Base-by-base conservation (phyloP, 768 basidiomycete genomes). In the Kwoniella shandongensis region DNA sequence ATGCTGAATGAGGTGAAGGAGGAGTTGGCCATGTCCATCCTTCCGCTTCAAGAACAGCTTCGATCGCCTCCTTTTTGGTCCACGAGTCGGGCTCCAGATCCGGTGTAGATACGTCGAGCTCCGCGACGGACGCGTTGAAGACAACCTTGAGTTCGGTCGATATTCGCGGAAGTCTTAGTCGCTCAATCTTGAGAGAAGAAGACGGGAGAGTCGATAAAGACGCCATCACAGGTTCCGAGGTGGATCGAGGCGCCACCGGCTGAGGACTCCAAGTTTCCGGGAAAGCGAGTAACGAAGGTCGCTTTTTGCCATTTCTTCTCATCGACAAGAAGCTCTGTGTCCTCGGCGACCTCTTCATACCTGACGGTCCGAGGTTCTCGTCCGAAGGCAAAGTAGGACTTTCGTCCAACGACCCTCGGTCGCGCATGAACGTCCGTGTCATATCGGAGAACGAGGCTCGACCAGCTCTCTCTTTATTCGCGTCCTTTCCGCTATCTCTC, bases 21-120 rank as follows among this genome's bases (percentile, higher is more conserved):
- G 40, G 40, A 6, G 40, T n/a, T 42, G 40, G 40, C 40, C 40
- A 42, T 42, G 40, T n/a, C 40, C 40, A 42, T 23, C n/a, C 8
- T 17, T 42, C 40, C n/a, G 40, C 40, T 42, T 42, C 40, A 23
- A 23, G n/a, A 8, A 42, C 22, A 17, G 40, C 40, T 17, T 23
- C n/a, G n/a, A 42, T n/a, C 8, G 40, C 22, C n/a, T 42, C 40
- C 40, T 42, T n/a, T 17, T 23, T 23, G 22, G 40, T 42, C 40
- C 17, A 18, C n/a, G 22, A 5, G 8, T 23, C 40, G 40, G n/a
- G 40, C 40, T n/a, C 40, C 22, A n/a, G 22, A 18, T 42, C n/a
- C 22, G n/a, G 40, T 8, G 40, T 42, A n/a, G n/a, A n/a, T n/a
- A n/a, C n/a, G n/a, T n/a, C n/a, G n/a, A n/a, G n/a, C n/a, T n/a